A percentile compares a stretch with the other conserved stretches of the same genome.
phyloP scores from a whole-genome alignment of 257 asterid species.

The Plantago elongata region DNA sequence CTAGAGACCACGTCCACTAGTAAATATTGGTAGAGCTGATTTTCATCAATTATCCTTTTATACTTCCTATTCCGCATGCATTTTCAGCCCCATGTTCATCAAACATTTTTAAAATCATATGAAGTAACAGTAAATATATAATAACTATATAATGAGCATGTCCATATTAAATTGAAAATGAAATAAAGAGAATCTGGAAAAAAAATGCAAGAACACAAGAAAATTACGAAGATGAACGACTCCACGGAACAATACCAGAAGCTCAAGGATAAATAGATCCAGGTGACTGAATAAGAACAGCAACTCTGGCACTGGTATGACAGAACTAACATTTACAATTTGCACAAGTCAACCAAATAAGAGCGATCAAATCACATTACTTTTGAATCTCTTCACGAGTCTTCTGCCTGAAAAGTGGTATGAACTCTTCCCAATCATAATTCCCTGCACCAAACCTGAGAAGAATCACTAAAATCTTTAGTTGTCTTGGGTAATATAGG shows the following conservation, averaged over 20 bases:
- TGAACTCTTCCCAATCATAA: slow-evolving; percentile 84
- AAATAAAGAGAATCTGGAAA: no score
- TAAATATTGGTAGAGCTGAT: no score
- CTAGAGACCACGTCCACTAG: neutral
- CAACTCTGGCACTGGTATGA: slow-evolving; percentile 5
- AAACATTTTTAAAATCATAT: no score
- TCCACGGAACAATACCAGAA: no score
- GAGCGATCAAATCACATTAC: slow-evolving; percentile 49
- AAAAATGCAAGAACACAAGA: no score
- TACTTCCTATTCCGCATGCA: neutral
- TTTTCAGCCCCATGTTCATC: no score
- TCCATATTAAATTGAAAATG: no score
- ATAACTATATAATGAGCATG: no score
- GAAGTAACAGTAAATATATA: no score
- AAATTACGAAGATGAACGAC: no score
- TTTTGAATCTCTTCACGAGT: slow-evolving; percentile 61
- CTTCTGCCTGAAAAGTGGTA: slow-evolving; percentile 82
- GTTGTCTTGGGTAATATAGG: slow-evolving; percentile 20
- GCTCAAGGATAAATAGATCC: neutral
- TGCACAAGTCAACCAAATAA: slow-evolving; percentile 9
- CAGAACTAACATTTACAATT: slow-evolving; percentile 7
- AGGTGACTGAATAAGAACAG: slow-evolving; percentile 13
- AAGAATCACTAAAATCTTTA: slow-evolving; percentile 16
- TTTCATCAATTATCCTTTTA: neutral
- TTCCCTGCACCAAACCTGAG: slow-evolving; percentile 81